phyloP scores from a whole-genome alignment of 1,284 basidiomycete genomes.

The Ustilago cynodontis region DNA sequence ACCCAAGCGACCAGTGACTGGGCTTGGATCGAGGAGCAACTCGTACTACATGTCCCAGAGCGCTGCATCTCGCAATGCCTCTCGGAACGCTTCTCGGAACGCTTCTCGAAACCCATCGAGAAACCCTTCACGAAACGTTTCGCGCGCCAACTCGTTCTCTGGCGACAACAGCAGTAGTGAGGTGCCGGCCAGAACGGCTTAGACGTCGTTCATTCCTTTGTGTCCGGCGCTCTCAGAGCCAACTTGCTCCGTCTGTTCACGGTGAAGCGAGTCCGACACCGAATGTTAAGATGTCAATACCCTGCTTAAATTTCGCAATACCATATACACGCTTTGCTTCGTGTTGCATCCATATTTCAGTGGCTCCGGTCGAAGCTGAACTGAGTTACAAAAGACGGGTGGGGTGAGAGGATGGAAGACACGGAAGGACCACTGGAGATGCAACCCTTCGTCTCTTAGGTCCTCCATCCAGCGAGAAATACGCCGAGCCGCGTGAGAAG shows the following conservation, averaged over 20 bases:
- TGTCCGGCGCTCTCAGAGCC: neutral
- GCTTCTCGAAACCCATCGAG: conserved; percentile 30
- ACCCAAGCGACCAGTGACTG: conserved; percentile 30
- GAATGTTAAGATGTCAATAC: neutral
- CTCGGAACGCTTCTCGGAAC: conserved; percentile 33
- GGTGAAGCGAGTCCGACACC: neutral
- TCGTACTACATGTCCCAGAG: conserved; percentile 44
- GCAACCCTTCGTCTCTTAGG: no score
- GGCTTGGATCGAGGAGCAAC: conserved; percentile 37
- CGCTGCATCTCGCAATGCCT: conserved; percentile 41
- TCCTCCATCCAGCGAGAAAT: no score
- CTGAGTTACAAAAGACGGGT: no score
- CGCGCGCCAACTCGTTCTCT: conserved; percentile 40
- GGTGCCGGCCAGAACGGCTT: conserved; percentile 25
- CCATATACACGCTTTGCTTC: neutral
- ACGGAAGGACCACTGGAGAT: no score
- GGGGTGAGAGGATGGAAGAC: no score
- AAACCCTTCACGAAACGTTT: conserved; percentile 28
- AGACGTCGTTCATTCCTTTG: neutral
- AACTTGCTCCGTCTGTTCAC: neutral
- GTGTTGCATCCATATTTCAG: neutral
- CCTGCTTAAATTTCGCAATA: neutral
- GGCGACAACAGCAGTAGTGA: conserved; percentile 33
- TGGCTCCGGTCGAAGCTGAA: no score
- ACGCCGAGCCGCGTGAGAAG: no score